These are phyloP conservation scores for Xylaria sp. DNA, from an alignment of 2,329 filamentous ascomycete species.

Conservation along the genomic window DNA sequence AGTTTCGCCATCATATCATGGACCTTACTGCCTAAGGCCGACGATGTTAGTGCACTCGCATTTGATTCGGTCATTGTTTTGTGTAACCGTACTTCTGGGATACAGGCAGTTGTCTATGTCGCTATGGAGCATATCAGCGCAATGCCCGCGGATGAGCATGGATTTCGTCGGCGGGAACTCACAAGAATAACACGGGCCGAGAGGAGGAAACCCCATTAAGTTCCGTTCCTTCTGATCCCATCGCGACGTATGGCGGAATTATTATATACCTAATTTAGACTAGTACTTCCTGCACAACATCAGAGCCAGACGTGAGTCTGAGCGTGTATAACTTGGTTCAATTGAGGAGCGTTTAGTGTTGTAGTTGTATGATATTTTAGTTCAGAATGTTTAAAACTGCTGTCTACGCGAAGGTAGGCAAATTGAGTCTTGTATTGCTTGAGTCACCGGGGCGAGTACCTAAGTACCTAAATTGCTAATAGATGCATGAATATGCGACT, in stretches of 20 bases:
- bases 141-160: not conserved
- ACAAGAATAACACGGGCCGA: slow-evolving; percentile 53
- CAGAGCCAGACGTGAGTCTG: not conserved
- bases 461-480: no score
- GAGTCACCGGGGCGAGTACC: no score
- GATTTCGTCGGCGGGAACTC: slow-evolving; percentile 27
- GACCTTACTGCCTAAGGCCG: slow-evolving; percentile 69
- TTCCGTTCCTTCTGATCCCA: slow-evolving; percentile 37
- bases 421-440: no score
- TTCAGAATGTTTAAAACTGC: no score
- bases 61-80: not conserved
- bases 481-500: no score
- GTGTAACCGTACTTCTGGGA: slow-evolving; percentile 69
- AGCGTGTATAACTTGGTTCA: no score
- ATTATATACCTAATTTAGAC: not conserved
- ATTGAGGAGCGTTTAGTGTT: no score
- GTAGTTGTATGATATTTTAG: no score
- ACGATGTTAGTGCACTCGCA: slow-evolving; percentile 25
- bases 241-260: slow-evolving; percentile 18
- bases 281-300: no score
- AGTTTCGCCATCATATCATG: slow-evolving; percentile 87
- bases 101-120: slow-evolving; percentile 99
- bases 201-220: slow-evolving; percentile 32
- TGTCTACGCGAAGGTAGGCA: no score
- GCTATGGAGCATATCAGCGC: slow-evolving; percentile 64